These are phyloP conservation scores for Gynochthodes officinalis DNA, from an alignment of 257 asterid genomes.

Conservation along the genomic window DNA sequence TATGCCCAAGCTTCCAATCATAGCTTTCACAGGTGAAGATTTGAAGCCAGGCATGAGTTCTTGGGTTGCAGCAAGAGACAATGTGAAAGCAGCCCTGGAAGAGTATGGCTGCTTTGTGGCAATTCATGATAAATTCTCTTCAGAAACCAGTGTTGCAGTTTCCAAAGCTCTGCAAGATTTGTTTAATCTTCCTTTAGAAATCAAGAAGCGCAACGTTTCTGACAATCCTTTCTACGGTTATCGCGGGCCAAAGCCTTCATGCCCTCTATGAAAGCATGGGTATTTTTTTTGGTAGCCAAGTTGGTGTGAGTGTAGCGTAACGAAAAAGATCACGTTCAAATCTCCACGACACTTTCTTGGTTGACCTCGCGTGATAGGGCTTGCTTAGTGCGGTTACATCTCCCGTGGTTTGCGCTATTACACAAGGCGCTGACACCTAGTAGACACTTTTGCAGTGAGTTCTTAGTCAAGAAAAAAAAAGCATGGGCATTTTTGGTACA, in stretches of 20 bases:
- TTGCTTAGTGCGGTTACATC: no score
- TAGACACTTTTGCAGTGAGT: no score
- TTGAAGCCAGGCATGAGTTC: not conserved
- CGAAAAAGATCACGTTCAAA: no score
- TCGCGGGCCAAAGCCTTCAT: slow-evolving; percentile 42
- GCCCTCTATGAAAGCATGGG: slow-evolving; percentile 64
- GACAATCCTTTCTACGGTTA: slow-evolving; percentile 21
- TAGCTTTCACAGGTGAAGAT: slow-evolving; percentile 1
- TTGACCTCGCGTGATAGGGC: no score
- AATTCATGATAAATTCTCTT: slow-evolving; percentile 10
- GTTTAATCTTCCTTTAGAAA: slow-evolving; percentile 12
- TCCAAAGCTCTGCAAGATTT: not conserved
- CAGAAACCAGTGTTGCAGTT: not conserved
- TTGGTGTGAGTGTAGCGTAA: no score
- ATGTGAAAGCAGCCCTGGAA: slow-evolving; percentile 10
- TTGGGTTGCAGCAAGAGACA: not conserved
- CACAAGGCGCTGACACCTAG: no score
- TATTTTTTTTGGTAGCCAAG: no score
- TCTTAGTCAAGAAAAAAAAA: no score
- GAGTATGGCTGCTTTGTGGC: slow-evolving; percentile 17
- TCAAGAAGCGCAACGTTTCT: not conserved
- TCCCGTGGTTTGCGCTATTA: no score
- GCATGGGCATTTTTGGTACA: slow-evolving; percentile 54
- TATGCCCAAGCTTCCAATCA: slow-evolving; percentile 11
- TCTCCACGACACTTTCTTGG: no score